A percentile compares a stretch with the other conserved stretches of the same genome.
Evolutionary conservation across 164 flowering plant genomes (phyloP).

Genomic region (Vitis rotundifolia): DNA sequence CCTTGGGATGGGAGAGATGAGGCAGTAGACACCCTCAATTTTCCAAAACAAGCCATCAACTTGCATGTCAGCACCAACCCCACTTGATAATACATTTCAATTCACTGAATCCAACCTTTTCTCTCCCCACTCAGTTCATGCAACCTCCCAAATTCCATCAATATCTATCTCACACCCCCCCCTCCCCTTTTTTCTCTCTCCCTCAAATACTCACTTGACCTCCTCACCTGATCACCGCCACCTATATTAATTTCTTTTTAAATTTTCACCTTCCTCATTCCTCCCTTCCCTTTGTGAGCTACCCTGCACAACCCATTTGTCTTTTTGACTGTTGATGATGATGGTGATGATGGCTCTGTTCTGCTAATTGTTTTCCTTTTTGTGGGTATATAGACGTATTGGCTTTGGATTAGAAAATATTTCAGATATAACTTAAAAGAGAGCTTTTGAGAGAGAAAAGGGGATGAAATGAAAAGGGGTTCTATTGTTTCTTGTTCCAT

Average conservation of each 20-base stretch:
- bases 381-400: not conserved
- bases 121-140: slow-evolving; percentile 14
- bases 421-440: not conserved
- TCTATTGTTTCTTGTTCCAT: not conserved
- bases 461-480: slow-evolving; percentile 7
- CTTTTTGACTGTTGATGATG: not conserved
- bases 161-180: not conserved
- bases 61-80: slow-evolving; percentile 30
- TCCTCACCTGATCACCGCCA: too few species aligned
- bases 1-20: slow-evolving; percentile 25
- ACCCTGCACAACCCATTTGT: not conserved
- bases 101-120: slow-evolving; percentile 48
- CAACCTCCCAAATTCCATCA: slow-evolving; percentile 6
- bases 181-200: not conserved
- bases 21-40: slow-evolving; percentile 10
- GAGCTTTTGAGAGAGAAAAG: not conserved
- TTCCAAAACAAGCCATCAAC: slow-evolving; percentile 28
- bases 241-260: not conserved
- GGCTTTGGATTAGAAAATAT: not conserved
- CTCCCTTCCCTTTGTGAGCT: not conserved
- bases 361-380: not conserved
- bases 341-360: not conserved
- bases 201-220: too few species aligned
- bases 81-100: slow-evolving; percentile 16
- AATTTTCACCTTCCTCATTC: slow-evolving; percentile 7